Evolutionary conservation across 1,284 basidiomycete genomes (phyloP).

Genomic region (Ceratobasidium sp.): DNA sequence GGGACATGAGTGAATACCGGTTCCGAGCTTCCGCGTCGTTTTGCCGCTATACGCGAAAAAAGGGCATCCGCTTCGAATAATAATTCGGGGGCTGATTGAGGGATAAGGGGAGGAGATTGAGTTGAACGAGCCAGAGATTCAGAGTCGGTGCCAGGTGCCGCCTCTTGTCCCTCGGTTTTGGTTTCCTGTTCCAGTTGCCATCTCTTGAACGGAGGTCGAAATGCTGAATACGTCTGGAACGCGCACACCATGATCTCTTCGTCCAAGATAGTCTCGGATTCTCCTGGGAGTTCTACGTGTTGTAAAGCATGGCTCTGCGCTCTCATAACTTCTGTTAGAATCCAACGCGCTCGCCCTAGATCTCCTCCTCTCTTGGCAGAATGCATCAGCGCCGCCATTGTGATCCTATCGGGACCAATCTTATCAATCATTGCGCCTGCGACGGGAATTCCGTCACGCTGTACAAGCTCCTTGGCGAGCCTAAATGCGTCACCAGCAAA

Average conservation of each 20-base stretch:
- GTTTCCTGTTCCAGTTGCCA: slow-evolving; percentile 51
- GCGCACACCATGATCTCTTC: slow-evolving; percentile 85
- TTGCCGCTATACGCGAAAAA: slow-evolving; percentile 77
- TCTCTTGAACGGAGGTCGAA: slow-evolving; percentile 77
- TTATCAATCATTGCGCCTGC: slow-evolving; percentile 57
- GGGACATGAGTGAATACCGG: slow-evolving; percentile 72
- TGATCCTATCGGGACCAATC: slow-evolving; percentile 76
- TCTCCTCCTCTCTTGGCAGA: slow-evolving; percentile 91
- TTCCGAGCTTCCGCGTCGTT: slow-evolving; percentile 57
- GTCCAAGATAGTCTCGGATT: slow-evolving; percentile 61
- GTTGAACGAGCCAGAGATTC: slow-evolving; percentile 44
- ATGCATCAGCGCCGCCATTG: slow-evolving; percentile 88
- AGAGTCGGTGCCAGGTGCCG: neutral
- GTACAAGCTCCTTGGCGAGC: slow-evolving; percentile 85
- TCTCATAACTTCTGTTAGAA: slow-evolving; percentile 87
- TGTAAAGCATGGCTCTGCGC: slow-evolving; percentile 49
- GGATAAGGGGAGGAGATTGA: slow-evolving; percentile 57
- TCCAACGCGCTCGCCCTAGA: slow-evolving; percentile 87
- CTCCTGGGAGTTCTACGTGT: slow-evolving; percentile 51
- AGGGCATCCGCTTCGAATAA: slow-evolving; percentile 79
- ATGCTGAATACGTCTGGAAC: slow-evolving; percentile 90
- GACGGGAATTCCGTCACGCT: slow-evolving; percentile 67
- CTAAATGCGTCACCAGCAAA: slow-evolving; percentile 85
- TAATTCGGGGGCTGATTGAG: slow-evolving; percentile 81
- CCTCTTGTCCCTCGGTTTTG: neutral